Evolutionary conservation across 2,329 filamentous ascomycete species (phyloP).

Genomic region (Aspergillus tamarii): DNA sequence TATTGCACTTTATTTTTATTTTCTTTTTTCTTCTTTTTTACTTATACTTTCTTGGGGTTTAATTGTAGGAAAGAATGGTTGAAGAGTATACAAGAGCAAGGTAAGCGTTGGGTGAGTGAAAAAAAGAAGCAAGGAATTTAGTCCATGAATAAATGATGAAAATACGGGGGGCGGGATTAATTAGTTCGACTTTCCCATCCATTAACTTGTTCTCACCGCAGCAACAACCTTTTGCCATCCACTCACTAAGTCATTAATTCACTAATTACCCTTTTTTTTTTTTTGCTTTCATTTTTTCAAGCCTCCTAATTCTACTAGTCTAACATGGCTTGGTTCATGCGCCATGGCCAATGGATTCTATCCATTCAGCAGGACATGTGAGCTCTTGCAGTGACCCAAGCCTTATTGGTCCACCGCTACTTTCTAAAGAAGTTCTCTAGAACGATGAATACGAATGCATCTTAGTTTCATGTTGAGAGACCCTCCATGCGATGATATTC

Average conservation of each 20-base stretch:
- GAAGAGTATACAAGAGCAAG: background rate
- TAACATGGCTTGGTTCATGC: background rate
- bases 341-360: background rate
- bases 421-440: background rate
- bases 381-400: background rate
- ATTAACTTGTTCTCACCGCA: background rate
- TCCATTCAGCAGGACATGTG: background rate
- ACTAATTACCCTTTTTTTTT: too few relatives aligned
- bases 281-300: too few relatives aligned
- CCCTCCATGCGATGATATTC: background rate
- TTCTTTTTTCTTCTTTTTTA: background rate
- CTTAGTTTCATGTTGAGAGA: background rate
- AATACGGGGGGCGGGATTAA: conserved; percentile 5
- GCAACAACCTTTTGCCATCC: background rate
- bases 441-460: background rate
- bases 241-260: too few relatives aligned
- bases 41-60: background rate
- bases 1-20: background rate
- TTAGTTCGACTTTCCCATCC: background rate
- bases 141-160: background rate
- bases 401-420: background rate
- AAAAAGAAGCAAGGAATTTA: background rate
- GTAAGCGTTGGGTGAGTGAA: background rate
- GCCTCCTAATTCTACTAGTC: too few relatives aligned
- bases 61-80: background rate